Base-by-base conservation (phyloP, 2,329 filamentous ascomycete species). In the Aspergillus tanneri region DNA sequence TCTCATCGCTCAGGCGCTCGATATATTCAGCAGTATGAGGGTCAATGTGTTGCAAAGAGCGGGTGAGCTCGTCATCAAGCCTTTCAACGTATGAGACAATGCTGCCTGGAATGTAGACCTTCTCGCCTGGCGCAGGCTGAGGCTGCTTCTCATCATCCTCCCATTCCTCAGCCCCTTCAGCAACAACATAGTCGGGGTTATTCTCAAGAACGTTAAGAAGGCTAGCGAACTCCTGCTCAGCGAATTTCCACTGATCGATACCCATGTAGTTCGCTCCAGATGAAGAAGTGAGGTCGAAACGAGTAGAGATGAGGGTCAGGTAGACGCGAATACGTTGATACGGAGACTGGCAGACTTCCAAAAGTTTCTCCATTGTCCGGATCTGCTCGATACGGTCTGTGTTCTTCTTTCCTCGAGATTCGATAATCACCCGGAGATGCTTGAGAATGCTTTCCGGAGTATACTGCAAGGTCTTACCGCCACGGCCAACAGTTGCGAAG, bases 21-120 rank as follows among this genome's bases (percentile, higher is more conserved):
- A 99, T 96, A 68, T 99, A 99, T 75, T 99, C 93, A 23, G 93
- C 93, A 32, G 93, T 99, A 75, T 99, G 93, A 48, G 93, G 95
- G 69, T 99, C 93, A 65, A 99, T 96, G 72, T 86, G 88, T 73
- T 99, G 93, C 43, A 99, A 80, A n/a, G 93, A 96, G 62, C 93
- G 86, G 53, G 89, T 95, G 56, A 99, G 88, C 76, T 99, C 95
- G 65, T 99, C 93, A 64, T 99, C 93, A 16, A 99, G 82, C 66
- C 93, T 83, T 79, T 99, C 93, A 24, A 95, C 84, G 66, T 92
- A 95, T 0, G 93, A 97, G 37, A 96, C 89, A 52, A 97, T 78
- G 76, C 90, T 96, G 66, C 93, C 95, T 16, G 93, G 89, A 49
- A 99, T 91, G 80, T 96, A 88, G 67, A 92, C 82, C 69, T 83